These are phyloP conservation scores for Austroboletus rostrupii DNA, from an alignment of 1,284 basidiomycete species.

Conservation along the genomic window DNA sequence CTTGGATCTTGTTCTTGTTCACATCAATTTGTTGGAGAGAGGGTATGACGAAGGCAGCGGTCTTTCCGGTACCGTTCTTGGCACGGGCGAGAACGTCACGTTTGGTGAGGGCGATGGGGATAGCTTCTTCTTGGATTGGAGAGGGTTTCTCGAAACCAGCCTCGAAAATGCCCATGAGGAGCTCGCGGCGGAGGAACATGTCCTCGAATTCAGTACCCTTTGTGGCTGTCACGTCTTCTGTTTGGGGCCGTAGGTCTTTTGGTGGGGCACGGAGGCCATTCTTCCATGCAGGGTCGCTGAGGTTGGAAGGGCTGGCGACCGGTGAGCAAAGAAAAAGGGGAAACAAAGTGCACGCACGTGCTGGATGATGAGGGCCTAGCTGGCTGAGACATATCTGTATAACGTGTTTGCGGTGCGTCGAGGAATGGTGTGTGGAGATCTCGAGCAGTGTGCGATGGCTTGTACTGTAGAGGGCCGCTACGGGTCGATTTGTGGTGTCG, in stretches of 20 bases:
- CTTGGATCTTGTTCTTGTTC: constrained; percentile 87
- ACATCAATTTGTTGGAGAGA: constrained; percentile 92
- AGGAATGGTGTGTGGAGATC: constrained; percentile 18
- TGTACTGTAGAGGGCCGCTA: constrained; percentile 8
- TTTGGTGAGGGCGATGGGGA: constrained; percentile 82
- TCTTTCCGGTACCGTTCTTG: constrained; percentile 93
- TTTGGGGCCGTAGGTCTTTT: constrained; percentile 90
- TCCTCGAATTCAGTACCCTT: constrained; percentile 93
- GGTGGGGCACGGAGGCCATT: constrained; percentile 76
- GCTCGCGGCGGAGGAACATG: constrained; percentile 73
- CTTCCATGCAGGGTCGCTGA: constrained; percentile 57
- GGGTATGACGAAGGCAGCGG: constrained; percentile 97
- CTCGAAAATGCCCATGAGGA: constrained; percentile 93
- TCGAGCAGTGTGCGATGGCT: constrained; percentile 8
- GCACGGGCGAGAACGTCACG: constrained; percentile 91
- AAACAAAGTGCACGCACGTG: constrained; percentile 30
- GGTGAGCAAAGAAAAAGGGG: not conserved
- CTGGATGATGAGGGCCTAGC: constrained; percentile 41
- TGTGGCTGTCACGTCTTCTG: constrained; percentile 90
- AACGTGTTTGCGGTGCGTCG: constrained; percentile 7
- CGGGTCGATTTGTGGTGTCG: constrained; percentile 8
- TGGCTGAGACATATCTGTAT: constrained; percentile 36
- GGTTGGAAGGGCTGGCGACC: constrained; percentile 22
- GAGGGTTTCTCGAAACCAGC: constrained; percentile 96
- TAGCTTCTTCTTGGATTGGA: constrained; percentile 98